phyloP scores from a whole-genome alignment of 2,329 filamentous ascomycete species.

The Talaromyces sp. region DNA sequence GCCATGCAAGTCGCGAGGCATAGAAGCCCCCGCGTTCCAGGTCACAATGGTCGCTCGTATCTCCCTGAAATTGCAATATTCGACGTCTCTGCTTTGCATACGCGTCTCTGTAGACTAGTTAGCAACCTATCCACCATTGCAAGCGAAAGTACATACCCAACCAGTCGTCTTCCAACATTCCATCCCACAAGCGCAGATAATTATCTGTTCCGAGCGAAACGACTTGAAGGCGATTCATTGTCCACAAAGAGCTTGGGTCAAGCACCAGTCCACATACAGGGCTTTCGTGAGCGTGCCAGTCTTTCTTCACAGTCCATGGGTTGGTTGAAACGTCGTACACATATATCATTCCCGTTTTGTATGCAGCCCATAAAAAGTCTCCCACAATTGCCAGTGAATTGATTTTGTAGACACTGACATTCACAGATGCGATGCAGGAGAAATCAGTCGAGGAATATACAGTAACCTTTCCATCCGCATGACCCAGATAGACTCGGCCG shows the following conservation, averaged over 20 bases:
- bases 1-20: constrained; percentile 79
- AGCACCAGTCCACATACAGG: constrained; percentile 75
- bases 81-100: constrained; percentile 78
- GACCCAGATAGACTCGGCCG: constrained; percentile 83
- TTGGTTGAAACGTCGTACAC: constrained; percentile 80
- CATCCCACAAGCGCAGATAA: constrained; percentile 83
- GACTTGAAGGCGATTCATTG: constrained; percentile 78
- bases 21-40: constrained; percentile 96
- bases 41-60: constrained; percentile 79
- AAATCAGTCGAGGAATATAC: constrained; percentile 82
- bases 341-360: constrained; percentile 89
- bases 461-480: constrained; percentile 89
- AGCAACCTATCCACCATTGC: constrained; percentile 16
- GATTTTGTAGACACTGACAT: constrained; percentile 92
- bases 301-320: constrained; percentile 91
- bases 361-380: constrained; percentile 84
- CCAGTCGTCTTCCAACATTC: constrained; percentile 89
- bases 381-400: constrained; percentile 80
- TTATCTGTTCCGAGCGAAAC: constrained; percentile 86
- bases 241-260: constrained; percentile 81
- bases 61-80: constrained; percentile 84
- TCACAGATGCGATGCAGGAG: constrained; percentile 74
- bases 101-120: constrained; percentile 59
- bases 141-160: constrained; percentile 53
- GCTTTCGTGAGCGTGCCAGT: constrained; percentile 88